Evolutionary conservation across 768 basidiomycete genomes (phyloP), one percentile per base, ranked within the genome.

Genomic region (Lanmaoa rubissima): DNA sequence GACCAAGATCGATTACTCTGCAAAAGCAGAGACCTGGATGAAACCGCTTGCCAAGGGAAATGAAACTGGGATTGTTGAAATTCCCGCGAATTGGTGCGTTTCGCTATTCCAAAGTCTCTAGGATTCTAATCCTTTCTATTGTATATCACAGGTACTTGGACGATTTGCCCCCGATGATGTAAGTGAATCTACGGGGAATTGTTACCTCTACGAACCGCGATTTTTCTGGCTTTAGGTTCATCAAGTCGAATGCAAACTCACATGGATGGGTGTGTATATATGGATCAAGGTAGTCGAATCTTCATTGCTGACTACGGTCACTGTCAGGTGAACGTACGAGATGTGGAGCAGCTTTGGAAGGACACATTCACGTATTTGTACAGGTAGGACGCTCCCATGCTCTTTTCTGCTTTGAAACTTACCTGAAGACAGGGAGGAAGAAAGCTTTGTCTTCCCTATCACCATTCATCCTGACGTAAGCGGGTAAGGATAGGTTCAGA

Each of bases 391-490:
- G 31, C 32, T 32, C 16, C 28, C 12, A 12, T 43, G 13, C 42
- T 28, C n/a, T 28, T 31, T 44, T 11, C 17, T 47, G 17, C 34
- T 16, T 34, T 24, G 32, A 16, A 43, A n/a, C 21, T 48, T n/a
- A 59, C 24, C 52, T 57, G 48, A 38, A 61, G 41, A 28, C 53
- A 82, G 83, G 44, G 84, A 85, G 59, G 82, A 86, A 68, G 79
- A 82, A 61, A 78, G 82, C 66, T 85, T 87, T 55, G 78, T 85
- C n/a, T 86, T 88, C 62, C 87, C 87, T 0, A 80, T 90, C 55
- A 90, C 88, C 2, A 87, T 92, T 40, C 89, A 90, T 62, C 88
- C 89, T 1, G 88, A 90, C 61, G 86, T 88, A 24, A 84, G 84
- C 65, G 87, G 87, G 80, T 81, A 70, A 62, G 81, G 66, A 17